Conservation (phyloP, 352 stramenopile species). For the Globisporangium ultimum region DNA sequence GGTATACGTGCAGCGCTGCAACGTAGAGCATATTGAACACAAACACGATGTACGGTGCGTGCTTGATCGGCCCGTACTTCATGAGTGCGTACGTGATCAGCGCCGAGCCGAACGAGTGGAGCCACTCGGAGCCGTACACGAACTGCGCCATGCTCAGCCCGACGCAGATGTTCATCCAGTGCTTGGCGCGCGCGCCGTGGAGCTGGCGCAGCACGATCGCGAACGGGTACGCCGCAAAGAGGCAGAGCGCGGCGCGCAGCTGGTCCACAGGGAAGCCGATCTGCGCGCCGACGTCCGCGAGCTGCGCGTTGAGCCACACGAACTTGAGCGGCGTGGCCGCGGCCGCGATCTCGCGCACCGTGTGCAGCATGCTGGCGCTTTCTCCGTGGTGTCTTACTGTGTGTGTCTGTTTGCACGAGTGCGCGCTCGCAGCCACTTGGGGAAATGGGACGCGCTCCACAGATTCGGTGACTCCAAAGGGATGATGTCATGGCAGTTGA, state of each 20-base stretch:
- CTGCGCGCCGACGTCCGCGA: constrained; percentile 26
- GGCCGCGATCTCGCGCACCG: constrained; percentile 20
- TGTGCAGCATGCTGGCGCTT: neutral
- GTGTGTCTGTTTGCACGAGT: too few species aligned
- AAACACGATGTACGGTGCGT: constrained; percentile 86
- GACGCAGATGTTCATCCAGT: constrained; percentile 89
- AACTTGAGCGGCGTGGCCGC: constrained; percentile 53
- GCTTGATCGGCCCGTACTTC: constrained; percentile 36
- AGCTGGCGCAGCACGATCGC: constrained; percentile 87
- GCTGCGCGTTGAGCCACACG: constrained; percentile 38
- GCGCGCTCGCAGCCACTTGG: too few species aligned
- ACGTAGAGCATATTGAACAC: constrained; percentile 93
- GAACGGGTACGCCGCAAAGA: constrained; percentile 93
- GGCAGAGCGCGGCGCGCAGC: constrained; percentile 79
- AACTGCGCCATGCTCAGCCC: constrained; percentile 95
- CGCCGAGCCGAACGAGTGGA: constrained; percentile 93
- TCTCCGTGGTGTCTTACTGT: too few species aligned
- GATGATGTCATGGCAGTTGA: too few species aligned
- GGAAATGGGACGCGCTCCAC: too few species aligned
- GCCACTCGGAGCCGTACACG: constrained; percentile 89
- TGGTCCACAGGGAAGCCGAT: constrained; percentile 56
- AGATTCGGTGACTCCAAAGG: too few species aligned
- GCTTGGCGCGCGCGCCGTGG: constrained; percentile 80
- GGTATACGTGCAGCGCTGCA: constrained; percentile 91
- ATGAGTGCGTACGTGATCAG: constrained; percentile 87